Base-by-base conservation (phyloP, 73 alveolate genomes). In the Paramecium primaurelia region DNA sequence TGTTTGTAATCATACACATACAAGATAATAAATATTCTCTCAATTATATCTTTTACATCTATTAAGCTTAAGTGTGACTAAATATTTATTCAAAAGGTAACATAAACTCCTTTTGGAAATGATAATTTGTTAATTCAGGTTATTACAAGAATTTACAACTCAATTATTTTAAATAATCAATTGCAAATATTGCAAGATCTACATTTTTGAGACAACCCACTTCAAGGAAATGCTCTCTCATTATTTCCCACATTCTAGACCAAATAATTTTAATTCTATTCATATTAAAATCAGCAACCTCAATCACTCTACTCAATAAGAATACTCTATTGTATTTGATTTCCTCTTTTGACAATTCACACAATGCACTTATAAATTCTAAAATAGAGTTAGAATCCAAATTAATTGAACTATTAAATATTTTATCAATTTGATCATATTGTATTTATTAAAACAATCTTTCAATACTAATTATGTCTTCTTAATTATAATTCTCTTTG, bases 201-300 rank as follows among this genome's bases (percentile, higher is more conserved):
- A 77, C 71, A 54, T 96, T 94, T 54, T 93, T 77, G 44, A 93
- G 96, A 59, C 96, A 95, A 14, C 98, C 98, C 14, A 96, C 98
- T 44, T 84, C 91, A 9, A 95, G 91, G 91, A 96, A 92, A 93
- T 97, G 99, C 6, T 93, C 97, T 59, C 97, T 93, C 90, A 97
- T 86, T 51, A 92, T 80, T 80, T 95, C 95, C 99, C 99, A 97
- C 47, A 95, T 95, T 86, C 92, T 96, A 49, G 96, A 89, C 97
- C 97, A 96, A 71, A 93, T 95, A 86, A 93, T 91, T 86, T 98
- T 93, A 25, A 95, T 93, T 80, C 99, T 93, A 49, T 92, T 73
- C 98, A 97, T 93, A 86, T 96, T 96, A 49, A 93, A 88, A 86
- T 97, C 99, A 2, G 99, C 96, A 0, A 97, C 98, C 94, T 97